phyloP scores from a whole-genome alignment of 805 yeast species.

The Naumovozyma castellii region DNA sequence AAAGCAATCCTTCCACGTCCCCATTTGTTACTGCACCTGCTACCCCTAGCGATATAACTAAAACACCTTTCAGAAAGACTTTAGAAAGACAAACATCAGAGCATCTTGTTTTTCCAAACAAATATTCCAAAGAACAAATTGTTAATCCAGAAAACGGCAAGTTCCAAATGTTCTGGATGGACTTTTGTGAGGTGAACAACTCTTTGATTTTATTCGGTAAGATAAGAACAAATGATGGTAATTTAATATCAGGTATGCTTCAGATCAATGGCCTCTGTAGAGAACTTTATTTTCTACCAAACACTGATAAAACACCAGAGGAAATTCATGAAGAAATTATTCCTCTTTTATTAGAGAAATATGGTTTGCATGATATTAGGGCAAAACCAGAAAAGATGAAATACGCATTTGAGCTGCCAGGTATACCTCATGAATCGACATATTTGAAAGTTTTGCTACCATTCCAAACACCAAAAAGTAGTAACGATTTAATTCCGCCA shows the following conservation, averaged over 20 bases:
- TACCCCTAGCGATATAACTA: constrained; percentile 16
- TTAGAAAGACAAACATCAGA: constrained; percentile 5
- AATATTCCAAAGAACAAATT: constrained; percentile 22
- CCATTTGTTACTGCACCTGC: constrained; percentile 30
- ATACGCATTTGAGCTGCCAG: constrained; percentile 82
- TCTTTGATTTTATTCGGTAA: constrained; percentile 74
- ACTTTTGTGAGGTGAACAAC: constrained; percentile 69
- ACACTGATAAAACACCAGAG: constrained; percentile 43
- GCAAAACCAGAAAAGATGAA: constrained; percentile 66
- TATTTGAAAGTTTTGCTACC: constrained; percentile 76
- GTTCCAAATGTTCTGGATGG: constrained; percentile 82
- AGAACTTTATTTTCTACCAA: constrained; percentile 72
- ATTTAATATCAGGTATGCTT: constrained; percentile 61
- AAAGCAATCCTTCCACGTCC: constrained; percentile 17
- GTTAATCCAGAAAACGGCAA: constrained; percentile 34
- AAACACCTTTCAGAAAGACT: constrained; percentile 1
- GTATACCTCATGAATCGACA: constrained; percentile 64
- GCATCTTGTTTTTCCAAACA: constrained; percentile 10
- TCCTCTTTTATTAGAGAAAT: constrained; percentile 52
- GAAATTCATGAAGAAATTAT: constrained; percentile 75
- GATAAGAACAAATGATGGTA: constrained; percentile 48
- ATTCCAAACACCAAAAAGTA: constrained; percentile 50
- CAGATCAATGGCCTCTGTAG: constrained; percentile 62
- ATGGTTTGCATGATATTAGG: constrained; percentile 51
- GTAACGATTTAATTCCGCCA: constrained; percentile 42